Percentiles rank a stretch among this genome's conserved stretches.
These are phyloP conservation scores for Globisporangium perplexum DNA, from an alignment of 352 stramenopile genomes.

Conservation along the genomic window DNA sequence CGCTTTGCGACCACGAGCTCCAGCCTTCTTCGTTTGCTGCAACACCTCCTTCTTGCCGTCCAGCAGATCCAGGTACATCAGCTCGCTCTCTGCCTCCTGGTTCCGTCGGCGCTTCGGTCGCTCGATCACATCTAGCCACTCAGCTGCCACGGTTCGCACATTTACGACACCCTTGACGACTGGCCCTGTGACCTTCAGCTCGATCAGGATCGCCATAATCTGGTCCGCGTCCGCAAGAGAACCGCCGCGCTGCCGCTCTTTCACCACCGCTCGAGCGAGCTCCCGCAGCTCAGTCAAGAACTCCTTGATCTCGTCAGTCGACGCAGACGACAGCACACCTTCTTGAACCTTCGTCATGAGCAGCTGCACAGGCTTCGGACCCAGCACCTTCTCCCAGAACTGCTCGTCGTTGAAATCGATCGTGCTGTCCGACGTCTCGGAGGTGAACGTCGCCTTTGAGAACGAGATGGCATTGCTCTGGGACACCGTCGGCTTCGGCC, in stretches of 20 bases:
- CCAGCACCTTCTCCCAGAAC: constrained; percentile 89
- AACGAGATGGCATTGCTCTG: constrained; percentile 78
- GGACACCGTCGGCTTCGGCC: constrained; percentile 28
- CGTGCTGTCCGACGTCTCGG: constrained; percentile 80
- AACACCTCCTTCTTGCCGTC: constrained; percentile 58
- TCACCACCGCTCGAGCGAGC: constrained; percentile 71
- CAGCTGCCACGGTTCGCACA: constrained; percentile 61
- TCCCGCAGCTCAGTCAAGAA: constrained; percentile 79
- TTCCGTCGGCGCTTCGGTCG: constrained; percentile 81
- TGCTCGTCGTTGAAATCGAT: constrained; percentile 91
- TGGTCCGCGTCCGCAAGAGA: constrained; percentile 80
- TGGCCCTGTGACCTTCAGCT: constrained; percentile 82
- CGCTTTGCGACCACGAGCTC: constrained; percentile 19
- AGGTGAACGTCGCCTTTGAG: constrained; percentile 85
- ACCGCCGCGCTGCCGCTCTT: constrained; percentile 80
- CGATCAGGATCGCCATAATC: constrained; percentile 83
- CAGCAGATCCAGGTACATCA: constrained; percentile 86
- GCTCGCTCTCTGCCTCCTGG: constrained; percentile 73
- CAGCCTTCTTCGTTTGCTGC: constrained; percentile 30
- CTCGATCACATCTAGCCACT: constrained; percentile 87
- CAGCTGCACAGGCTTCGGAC: constrained; percentile 78
- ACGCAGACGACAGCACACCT: constrained; percentile 62
- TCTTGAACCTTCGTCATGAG: constrained; percentile 88
- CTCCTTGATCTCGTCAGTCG: constrained; percentile 73
- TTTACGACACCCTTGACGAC: constrained; percentile 71